A percentile compares a stretch with the other conserved stretches of the same genome.
Conservation (phyloP, 2,329 filamentous ascomycete genomes). For the Neopestalotiopsis sp. region DNA sequence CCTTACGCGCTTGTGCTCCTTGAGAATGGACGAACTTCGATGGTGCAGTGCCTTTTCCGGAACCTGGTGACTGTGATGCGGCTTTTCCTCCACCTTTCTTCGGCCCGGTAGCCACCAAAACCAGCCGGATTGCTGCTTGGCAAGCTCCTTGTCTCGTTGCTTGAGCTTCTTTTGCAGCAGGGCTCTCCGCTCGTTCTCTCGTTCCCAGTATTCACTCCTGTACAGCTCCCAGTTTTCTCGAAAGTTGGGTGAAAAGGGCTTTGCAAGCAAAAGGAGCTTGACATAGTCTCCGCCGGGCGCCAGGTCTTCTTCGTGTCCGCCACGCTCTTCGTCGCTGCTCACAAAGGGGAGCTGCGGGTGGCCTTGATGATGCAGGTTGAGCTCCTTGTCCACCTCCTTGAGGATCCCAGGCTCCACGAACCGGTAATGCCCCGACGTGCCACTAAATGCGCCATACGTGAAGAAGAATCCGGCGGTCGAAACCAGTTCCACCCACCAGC, state of each 20-base stretch:
- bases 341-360: constrained; percentile 47
- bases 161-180: constrained; percentile 74
- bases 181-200: constrained; percentile 87
- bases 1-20: constrained; percentile 54
- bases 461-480: constrained; percentile 78
- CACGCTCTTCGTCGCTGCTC: constrained; percentile 61
- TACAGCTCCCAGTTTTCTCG: constrained; percentile 97
- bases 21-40: constrained; percentile 49
- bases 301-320: constrained; percentile 86
- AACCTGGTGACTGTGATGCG: constrained; percentile 26
- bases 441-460: constrained; percentile 75
- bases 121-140: constrained; percentile 73
- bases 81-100: constrained; percentile 42
- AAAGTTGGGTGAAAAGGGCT: constrained; percentile 93
- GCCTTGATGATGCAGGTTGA: constrained; percentile 51
- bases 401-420: constrained; percentile 72
- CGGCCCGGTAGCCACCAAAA: constrained; percentile 87
- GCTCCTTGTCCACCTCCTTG: constrained; percentile 64
- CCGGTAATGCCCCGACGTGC: constrained; percentile 74
- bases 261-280: constrained; percentile 87
- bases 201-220: constrained; percentile 93
- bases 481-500: constrained; percentile 80
- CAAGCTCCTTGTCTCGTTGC: constrained; percentile 70
- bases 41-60: constrained; percentile 46
- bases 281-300: constrained; percentile 90